A percentile compares a stretch with the other conserved stretches of the same genome.
These are phyloP conservation scores for Yarrowia alimentaria DNA, from an alignment of 805 yeast genomes.

Conservation along the genomic window DNA sequence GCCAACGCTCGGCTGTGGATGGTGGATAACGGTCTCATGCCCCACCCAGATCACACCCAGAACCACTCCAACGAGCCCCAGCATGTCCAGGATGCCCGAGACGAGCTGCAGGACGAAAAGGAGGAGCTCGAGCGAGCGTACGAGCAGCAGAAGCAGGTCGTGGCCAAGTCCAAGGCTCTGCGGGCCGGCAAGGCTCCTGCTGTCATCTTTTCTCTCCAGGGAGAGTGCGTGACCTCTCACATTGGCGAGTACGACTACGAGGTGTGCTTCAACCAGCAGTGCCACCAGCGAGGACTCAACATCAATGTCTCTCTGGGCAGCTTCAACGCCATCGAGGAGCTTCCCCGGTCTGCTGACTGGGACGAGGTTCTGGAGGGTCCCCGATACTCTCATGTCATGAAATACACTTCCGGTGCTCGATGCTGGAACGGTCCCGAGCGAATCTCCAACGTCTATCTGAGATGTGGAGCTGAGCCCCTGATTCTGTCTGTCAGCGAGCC, in stretches of 20 bases:
- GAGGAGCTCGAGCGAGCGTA: slow-evolving; percentile 31
- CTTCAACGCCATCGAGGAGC: slow-evolving; percentile 35
- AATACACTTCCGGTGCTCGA: slow-evolving; percentile 61
- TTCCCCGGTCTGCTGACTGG: slow-evolving; percentile 12
- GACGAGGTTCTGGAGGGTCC: slow-evolving; percentile 34
- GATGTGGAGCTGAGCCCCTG: slow-evolving; percentile 61
- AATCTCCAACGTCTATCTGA: slow-evolving; percentile 59
- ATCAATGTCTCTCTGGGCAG: slow-evolving; percentile 54
- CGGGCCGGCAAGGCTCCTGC: slow-evolving; percentile 57
- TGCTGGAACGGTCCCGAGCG: slow-evolving; percentile 97
- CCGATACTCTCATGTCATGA: slow-evolving; percentile 36
- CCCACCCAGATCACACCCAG: slow-evolving; percentile 11
- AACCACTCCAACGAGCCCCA: slow-evolving; percentile 27
- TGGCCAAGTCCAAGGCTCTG: slow-evolving; percentile 16
- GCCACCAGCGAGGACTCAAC: slow-evolving; percentile 56
- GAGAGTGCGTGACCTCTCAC: slow-evolving; percentile 48
- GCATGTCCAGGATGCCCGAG: slow-evolving; percentile 30
- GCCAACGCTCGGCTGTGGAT: slow-evolving; percentile 18
- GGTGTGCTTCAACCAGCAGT: slow-evolving; percentile 55
- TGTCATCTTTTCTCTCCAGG: slow-evolving; percentile 57
- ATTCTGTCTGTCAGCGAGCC: slow-evolving; percentile 77
- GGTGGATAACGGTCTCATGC: slow-evolving; percentile 13
- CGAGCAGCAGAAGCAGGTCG: slow-evolving; percentile 28
- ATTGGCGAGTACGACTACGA: slow-evolving; percentile 71
- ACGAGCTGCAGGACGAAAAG: slow-evolving; percentile 31